Evolutionary conservation across 345 rosid genomes (phyloP), one percentile per base, ranked within the genome.

Genomic region (Pistacia atlantica): DNA sequence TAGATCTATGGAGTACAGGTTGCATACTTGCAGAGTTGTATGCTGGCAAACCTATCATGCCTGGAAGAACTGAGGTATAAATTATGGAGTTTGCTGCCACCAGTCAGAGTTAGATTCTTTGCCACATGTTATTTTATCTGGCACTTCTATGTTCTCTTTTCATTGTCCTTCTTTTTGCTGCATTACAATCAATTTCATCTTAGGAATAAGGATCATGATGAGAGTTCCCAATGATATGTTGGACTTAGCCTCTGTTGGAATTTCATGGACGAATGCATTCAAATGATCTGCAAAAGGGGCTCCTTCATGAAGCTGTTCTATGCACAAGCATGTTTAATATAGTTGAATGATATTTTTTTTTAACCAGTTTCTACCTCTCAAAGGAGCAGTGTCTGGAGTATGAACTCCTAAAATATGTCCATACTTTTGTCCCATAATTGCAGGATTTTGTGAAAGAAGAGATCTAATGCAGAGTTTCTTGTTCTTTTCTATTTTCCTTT

Each of bases 1-100:
- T 96, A 72, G 99, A 96, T 84, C 86, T 93, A 72, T 96, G 99
- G 99, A 96, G 99, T 77, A 74, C 95, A 4, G 99, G 99, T 72
- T 96, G 99, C 82, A 93, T 96, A 84, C 93, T 93, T 79, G 97
- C 99, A 51, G 99, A 96, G 70, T 70, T 96, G 48, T 93, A 93
- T 80, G 95, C 97, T 10, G 99, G 98, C 85, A 96, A 96, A 86
- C 99, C 98, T 73, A 93, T 96, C n/a, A 93, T 96, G 99, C 99
- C 98, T 49, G 99, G 99, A 86, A 90, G 98, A 90, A 96, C 99
- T 17, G 99, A 96, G 99, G 99, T 94, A 85, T 33, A 8, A 58
- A 22, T 71, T 58, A 10, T 11, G 18, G 31, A 38, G 46, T 49
- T 73, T 51, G 17, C 56, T 62, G 13, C 18, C 37, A n/a, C 33